A percentile compares a stretch with the other conserved stretches of the same genome.
These are phyloP conservation scores for Mallotus nudiflorus DNA, from an alignment of 345 rosid species.

Conservation along the genomic window DNA sequence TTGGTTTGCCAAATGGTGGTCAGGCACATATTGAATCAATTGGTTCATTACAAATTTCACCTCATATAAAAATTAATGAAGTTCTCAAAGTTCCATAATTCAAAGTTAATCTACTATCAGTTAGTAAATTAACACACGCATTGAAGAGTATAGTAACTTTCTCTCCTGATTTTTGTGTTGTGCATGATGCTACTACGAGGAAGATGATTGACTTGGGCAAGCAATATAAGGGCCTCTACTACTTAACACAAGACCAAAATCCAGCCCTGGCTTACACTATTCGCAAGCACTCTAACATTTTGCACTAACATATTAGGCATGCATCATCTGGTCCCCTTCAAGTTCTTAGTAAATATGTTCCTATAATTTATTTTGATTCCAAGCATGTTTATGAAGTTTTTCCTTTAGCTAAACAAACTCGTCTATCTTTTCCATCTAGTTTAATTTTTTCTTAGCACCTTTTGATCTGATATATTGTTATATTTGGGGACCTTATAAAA, in stretches of 20 bases:
- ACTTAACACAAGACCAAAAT: not conserved
- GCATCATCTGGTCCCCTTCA: not conserved
- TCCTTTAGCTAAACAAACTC: not conserved
- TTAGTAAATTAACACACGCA: not conserved
- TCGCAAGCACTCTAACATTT: not conserved
- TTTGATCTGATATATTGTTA: not conserved
- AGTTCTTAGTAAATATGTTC: not conserved
- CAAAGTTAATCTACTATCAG: not conserved
- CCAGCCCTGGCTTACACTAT: not conserved
- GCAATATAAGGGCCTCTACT: not conserved
- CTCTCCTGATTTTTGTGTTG: not conserved
- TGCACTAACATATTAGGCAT: not conserved
- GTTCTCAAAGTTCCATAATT: not conserved
- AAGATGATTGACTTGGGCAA: not conserved
- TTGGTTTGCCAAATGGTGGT: no score
- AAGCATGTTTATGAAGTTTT: not conserved
- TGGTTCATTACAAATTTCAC: not conserved
- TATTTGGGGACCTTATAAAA: not conserved
- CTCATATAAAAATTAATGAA: not conserved
- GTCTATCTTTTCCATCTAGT: not conserved
- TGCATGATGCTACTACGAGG: not conserved
- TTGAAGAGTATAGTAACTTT: not conserved
- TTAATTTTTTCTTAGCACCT: not conserved
- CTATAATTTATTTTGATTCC: no score
- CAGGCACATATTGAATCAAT: not conserved